A percentile compares a stretch with the other conserved stretches of the same genome.
Evolutionary conservation across 208 protist species (phyloP).

Genomic region (Trypanosoma platydactyli): DNA sequence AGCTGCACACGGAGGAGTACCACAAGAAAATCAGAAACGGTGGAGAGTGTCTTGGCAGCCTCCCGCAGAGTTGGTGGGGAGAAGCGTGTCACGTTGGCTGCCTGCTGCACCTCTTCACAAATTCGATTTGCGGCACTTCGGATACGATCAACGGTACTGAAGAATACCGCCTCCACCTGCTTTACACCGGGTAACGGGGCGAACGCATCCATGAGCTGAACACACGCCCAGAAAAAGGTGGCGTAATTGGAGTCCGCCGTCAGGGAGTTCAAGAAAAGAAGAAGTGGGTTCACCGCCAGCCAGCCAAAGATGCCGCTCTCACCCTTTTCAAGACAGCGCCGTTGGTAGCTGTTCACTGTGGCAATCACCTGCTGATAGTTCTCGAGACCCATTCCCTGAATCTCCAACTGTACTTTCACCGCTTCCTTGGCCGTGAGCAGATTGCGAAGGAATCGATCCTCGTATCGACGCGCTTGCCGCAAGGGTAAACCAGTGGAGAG

Average conservation of each 20-base stretch:
- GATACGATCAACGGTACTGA: conserved; percentile 76
- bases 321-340: conserved; percentile 51
- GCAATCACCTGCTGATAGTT: conserved; percentile 63
- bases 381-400: conserved; percentile 67
- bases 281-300: conserved; percentile 65
- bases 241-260: conserved; percentile 88
- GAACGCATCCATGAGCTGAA: conserved; percentile 83
- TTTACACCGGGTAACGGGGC: conserved; percentile 61
- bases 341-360: conserved; percentile 68
- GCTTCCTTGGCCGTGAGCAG: conserved; percentile 66
- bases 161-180: conserved; percentile 69
- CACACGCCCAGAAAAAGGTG: conserved; percentile 84
- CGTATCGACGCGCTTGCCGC: conserved; percentile 43
- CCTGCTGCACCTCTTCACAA: conserved; percentile 40
- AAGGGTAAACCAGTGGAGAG: conserved; percentile 46
- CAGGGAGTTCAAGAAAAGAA: conserved; percentile 75
- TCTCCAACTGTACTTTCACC: conserved; percentile 72
- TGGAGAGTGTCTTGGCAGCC: conserved; percentile 44
- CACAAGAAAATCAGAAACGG: conserved; percentile 59
- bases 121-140: conserved; percentile 52
- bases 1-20: conserved; percentile 83
- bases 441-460: conserved; percentile 69
- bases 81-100: conserved; percentile 39
- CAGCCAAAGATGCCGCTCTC: conserved; percentile 84
- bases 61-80: conserved; percentile 54